A percentile compares a stretch with the other conserved stretches of the same genome.
Conservation (phyloP, 1,284 basidiomycete genomes). For the Gymnopus androsaceus region DNA sequence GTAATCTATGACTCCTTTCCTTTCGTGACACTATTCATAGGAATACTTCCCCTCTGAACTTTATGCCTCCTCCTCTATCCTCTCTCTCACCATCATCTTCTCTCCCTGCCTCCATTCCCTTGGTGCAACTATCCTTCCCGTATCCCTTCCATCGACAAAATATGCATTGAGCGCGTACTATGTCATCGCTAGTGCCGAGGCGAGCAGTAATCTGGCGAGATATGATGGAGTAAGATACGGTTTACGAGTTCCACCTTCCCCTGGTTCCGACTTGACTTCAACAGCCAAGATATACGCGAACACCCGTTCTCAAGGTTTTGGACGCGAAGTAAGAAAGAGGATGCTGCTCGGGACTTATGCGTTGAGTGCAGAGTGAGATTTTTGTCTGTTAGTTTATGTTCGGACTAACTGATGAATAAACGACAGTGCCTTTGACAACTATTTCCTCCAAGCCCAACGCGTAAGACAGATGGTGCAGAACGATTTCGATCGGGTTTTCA, state of each 20-base stretch:
- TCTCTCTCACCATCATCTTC: slow-evolving; percentile 48
- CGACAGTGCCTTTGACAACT: slow-evolving; percentile 94
- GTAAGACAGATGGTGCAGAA: slow-evolving; percentile 71
- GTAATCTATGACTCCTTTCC: neutral
- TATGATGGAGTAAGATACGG: slow-evolving; percentile 87
- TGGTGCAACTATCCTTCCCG: slow-evolving; percentile 74
- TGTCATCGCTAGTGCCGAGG: slow-evolving; percentile 92
- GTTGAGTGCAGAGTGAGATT: slow-evolving; percentile 82
- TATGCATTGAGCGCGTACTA: slow-evolving; percentile 94
- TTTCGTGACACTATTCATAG: slow-evolving; percentile 30
- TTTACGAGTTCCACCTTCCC: slow-evolving; percentile 47
- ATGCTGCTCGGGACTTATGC: slow-evolving; percentile 94
- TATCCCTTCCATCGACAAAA: slow-evolving; percentile 77
- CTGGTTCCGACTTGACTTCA: slow-evolving; percentile 45
- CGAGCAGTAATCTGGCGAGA: slow-evolving; percentile 88
- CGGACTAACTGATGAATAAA: neutral
- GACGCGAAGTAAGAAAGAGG: slow-evolving; percentile 83
- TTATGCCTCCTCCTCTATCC: slow-evolving; percentile 42
- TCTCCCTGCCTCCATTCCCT: slow-evolving; percentile 52
- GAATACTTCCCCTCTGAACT: slow-evolving; percentile 86
- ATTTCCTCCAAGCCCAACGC: slow-evolving; percentile 89
- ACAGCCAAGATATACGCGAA: slow-evolving; percentile 55
- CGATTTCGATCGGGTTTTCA: slow-evolving; percentile 79
- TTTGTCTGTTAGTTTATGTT: neutral
- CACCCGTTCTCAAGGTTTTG: slow-evolving; percentile 73